Evolutionary conservation across 2,329 filamentous ascomycete species (phyloP), one percentile per base, ranked within the genome.

Genomic region (Tolypocladium capitatum): DNA sequence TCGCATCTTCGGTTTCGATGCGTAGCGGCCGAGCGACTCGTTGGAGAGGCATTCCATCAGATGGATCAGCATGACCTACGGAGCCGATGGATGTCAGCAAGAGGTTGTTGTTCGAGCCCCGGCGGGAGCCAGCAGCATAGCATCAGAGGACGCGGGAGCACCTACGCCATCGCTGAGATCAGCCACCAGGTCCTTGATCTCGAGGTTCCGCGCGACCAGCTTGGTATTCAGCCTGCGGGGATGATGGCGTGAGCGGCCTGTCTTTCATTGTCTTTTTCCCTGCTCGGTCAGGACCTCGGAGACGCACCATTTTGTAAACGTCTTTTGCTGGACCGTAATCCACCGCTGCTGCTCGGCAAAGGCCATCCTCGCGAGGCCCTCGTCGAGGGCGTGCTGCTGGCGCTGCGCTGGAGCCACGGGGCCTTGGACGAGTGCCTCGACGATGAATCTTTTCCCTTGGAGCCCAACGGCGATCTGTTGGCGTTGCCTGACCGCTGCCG

Each of bases 21-120:
- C 92, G 78, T 98, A 98, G 65, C 91, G 86, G 55, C 92, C 92
- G 51, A 98, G 83, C 8, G 90, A 94, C 68, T 97, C 92, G 63
- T 83, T 83, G 52, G 90, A 94, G 46, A 98, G 83, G 64, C 92
- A 92, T 73, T 98, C 92, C 60, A 98, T 85, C 45, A 98, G 81
- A 68, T 98, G 92, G 62, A 98, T 94, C 55, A 98, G 83, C 58
- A 94, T 81, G 56, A 96, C 86, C 88, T 94, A 60, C 46, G 46
- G 43, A 49, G 18, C 42, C 9, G 21, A 13, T 36, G 9, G 1
- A 36, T 21, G 34, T 36, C 7, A 36, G 34, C 34, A 21, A 16
- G 34, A 20, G 4, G 18, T 18, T 5, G 18, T 18, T 5, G 6
- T 18, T 21, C 18, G 18, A 31, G 30, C 30, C 6, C 30, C 14